A percentile compares a stretch with the other conserved stretches of the same genome.
These are phyloP conservation scores for Phytophthora sp. DNA, from an alignment of 352 stramenopile genomes.

Conservation along the genomic window DNA sequence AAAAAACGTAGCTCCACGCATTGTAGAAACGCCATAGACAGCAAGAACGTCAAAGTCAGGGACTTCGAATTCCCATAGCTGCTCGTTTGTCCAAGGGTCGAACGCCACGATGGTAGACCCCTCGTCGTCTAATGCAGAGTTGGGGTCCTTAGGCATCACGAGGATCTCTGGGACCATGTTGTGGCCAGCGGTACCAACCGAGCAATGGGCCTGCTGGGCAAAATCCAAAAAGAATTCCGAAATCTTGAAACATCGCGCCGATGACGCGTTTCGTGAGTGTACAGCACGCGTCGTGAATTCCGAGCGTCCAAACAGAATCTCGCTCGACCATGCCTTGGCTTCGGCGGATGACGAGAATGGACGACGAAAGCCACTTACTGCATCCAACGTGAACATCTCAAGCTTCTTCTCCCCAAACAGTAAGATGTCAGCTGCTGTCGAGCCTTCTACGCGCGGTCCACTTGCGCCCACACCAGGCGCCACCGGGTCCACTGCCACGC, in stretches of 20 bases:
- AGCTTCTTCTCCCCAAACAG: conserved; percentile 80
- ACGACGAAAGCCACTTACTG: conserved; percentile 60
- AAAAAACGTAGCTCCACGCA: conserved; percentile 63
- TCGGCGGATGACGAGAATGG: conserved; percentile 39
- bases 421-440: conserved; percentile 60
- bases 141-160: conserved; percentile 63
- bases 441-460: conserved; percentile 7
- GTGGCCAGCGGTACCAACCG: conserved; percentile 28
- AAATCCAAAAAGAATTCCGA: conserved; percentile 88
- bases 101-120: conserved; percentile 75
- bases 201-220: conserved; percentile 55
- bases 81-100: conserved; percentile 71
- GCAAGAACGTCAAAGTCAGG: conserved; percentile 75
- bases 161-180: conserved; percentile 55
- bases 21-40: conserved; percentile 67
- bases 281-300: conserved; percentile 77
- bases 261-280: conserved; percentile 62
- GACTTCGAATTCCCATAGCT: conserved; percentile 79
- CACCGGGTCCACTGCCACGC: conserved; percentile 38
- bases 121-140: conserved; percentile 55
- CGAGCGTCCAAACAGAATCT: conserved; percentile 75
- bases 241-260: conserved; percentile 77
- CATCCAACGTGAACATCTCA: conserved; percentile 77
- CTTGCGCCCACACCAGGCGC: background rate
- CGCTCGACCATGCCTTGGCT: conserved; percentile 23